Percentiles rank a stretch among this genome's conserved stretches.
phyloP scores from a whole-genome alignment of 306 rosid species.

The Pyrus betulifolia region DNA sequence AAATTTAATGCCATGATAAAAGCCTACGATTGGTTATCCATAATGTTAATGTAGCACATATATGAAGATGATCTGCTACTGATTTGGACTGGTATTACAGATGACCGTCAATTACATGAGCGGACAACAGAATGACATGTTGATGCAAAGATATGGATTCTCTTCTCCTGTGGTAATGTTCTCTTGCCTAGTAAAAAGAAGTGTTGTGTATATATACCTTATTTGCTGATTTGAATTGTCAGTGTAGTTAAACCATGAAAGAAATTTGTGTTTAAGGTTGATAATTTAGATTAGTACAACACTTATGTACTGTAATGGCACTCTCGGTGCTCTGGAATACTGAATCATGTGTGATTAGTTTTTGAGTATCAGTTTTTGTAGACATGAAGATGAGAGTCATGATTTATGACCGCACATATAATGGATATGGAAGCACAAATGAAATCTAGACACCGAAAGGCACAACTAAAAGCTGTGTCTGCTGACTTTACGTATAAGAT shows the following conservation, averaged over 20 bases:
- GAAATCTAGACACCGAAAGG: background rate
- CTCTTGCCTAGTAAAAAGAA: slow-evolving; percentile 3
- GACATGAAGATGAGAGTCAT: background rate
- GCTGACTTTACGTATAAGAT: background rate
- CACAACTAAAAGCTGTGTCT: background rate
- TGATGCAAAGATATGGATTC: slow-evolving; percentile 88
- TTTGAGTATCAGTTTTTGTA: too few species aligned
- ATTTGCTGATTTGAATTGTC: background rate
- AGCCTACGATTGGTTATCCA: background rate
- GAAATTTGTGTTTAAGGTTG: too few species aligned
- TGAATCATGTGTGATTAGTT: too few species aligned
- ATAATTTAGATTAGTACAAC: too few species aligned
- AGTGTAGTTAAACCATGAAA: background rate
- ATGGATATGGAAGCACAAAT: background rate
- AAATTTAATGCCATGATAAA: background rate
- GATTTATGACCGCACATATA: background rate
- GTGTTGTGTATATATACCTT: background rate
- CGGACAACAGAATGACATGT: slow-evolving; percentile 46
- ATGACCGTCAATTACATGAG: slow-evolving; percentile 79
- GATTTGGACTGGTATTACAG: slow-evolving; percentile 40
- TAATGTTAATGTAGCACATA: slow-evolving; percentile 1
- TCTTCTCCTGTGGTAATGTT: slow-evolving; percentile 78
- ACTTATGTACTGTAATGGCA: too few species aligned
- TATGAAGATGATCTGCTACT: slow-evolving; percentile 25
- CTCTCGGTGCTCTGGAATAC: too few species aligned